These are phyloP conservation scores for Blepharisma undulans DNA, from an alignment of 169 alveolate species.

Conservation along the genomic window DNA sequence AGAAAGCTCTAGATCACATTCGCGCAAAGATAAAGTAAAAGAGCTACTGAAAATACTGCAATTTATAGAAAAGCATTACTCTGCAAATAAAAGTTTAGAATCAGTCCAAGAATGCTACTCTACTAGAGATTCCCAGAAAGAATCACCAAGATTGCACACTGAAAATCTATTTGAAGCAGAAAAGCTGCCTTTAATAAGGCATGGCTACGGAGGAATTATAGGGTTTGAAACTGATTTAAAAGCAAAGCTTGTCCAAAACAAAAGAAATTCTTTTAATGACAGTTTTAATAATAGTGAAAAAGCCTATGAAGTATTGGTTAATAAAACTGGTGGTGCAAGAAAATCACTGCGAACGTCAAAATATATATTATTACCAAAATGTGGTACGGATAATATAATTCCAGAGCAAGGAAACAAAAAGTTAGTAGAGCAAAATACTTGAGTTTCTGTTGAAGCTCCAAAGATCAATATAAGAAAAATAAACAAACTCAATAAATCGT, in stretches of 20 bases:
- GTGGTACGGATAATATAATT: background rate
- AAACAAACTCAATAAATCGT: background rate
- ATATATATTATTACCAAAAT: background rate
- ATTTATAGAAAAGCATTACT: background rate
- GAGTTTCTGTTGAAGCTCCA: background rate
- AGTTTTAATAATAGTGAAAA: background rate
- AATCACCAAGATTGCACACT: background rate
- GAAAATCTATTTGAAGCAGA: background rate
- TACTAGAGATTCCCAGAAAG: background rate
- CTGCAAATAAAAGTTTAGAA: background rate
- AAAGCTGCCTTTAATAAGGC: background rate
- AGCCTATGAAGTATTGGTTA: background rate
- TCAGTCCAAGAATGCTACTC: background rate
- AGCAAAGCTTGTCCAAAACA: background rate
- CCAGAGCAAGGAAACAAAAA: background rate
- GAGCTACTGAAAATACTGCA: background rate
- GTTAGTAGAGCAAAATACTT: background rate
- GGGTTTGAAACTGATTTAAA: background rate
- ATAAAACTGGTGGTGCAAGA: background rate
- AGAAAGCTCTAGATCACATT: background rate
- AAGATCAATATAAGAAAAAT: background rate
- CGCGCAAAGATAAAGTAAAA: background rate
- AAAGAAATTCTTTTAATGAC: background rate
- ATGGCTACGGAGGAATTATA: background rate
- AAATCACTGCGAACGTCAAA: background rate